Conservation (phyloP, 1,284 basidiomycete genomes). For the Microbotryum scabiosae region DNA sequence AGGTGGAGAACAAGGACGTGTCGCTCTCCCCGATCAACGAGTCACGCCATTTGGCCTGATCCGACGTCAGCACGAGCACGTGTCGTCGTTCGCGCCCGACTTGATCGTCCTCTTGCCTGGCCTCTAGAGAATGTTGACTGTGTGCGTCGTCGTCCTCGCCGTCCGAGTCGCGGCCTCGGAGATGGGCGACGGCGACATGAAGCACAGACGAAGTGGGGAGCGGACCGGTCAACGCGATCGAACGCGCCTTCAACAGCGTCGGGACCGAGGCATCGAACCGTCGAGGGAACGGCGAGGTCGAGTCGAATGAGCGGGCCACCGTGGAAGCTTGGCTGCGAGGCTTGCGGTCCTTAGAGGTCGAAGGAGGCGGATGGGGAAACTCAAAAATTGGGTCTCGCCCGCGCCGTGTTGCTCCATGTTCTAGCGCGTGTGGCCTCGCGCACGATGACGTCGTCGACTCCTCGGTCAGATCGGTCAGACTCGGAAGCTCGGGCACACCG, state of each 20-base stretch:
- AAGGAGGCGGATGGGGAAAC: too few relatives aligned
- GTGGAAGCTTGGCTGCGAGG: too few relatives aligned
- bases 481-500: too few relatives aligned
- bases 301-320: not conserved
- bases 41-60: not conserved
- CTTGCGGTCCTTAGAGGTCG: too few relatives aligned
- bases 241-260: not conserved
- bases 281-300: not conserved
- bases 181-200: conserved; percentile 20
- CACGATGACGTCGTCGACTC: too few relatives aligned
- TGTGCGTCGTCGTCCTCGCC: not conserved
- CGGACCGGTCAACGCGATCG: conserved; percentile 15
- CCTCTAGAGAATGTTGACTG: not conserved
- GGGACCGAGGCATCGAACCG: not conserved
- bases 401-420: too few relatives aligned
- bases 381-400: too few relatives aligned
- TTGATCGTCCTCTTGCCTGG: not conserved
- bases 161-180: not conserved
- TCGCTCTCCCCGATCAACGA: conserved; percentile 14
- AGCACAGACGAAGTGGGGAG: conserved; percentile 9
- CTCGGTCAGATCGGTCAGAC: too few relatives aligned
- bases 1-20: conserved; percentile 7
- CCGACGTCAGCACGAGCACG: conserved; percentile 17
- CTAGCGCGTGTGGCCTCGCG: too few relatives aligned
- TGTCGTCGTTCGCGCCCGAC: not conserved